Evolutionary conservation across 495 filamentous ascomycete genomes (phyloP).

Genomic region (Aspergillus campestris): DNA sequence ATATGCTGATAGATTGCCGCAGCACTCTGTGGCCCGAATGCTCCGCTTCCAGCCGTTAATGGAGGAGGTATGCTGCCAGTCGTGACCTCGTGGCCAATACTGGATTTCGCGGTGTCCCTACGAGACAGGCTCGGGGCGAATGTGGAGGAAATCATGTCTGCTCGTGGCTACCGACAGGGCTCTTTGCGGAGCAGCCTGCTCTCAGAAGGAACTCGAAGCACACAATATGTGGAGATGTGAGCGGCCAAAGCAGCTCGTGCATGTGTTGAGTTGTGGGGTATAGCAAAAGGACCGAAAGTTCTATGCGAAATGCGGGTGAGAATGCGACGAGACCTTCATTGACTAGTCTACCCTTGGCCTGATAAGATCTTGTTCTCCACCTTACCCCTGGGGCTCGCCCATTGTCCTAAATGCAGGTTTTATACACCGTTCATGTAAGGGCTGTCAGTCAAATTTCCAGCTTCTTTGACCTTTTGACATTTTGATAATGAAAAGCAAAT

Average conservation of each 20-base stretch:
- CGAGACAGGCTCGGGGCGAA: slow-evolving; percentile 29
- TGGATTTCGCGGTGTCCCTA: slow-evolving; percentile 32
- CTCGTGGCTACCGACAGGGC: neutral
- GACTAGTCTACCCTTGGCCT: too few species aligned
- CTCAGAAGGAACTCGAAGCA: too few species aligned
- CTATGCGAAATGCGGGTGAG: too few species aligned
- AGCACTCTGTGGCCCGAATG: slow-evolving; percentile 52
- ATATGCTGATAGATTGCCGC: slow-evolving; percentile 71
- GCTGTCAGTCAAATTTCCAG: too few species aligned
- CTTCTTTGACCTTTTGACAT: too few species aligned
- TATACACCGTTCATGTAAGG: too few species aligned
- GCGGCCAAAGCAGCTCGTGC: too few species aligned
- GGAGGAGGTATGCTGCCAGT: slow-evolving; percentile 21
- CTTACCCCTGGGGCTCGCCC: neutral
- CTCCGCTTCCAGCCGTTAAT: slow-evolving; percentile 24
- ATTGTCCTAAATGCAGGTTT: too few species aligned
- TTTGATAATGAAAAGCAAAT: too few species aligned
- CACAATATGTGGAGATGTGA: too few species aligned
- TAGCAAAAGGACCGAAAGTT: neutral
- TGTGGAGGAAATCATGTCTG: slow-evolving; percentile 28
- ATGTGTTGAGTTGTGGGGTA: too few species aligned
- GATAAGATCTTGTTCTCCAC: neutral
- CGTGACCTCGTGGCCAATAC: slow-evolving; percentile 20
- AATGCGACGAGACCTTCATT: too few species aligned
- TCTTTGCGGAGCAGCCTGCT: neutral